Conservation (phyloP, 306 rosid species). For the Elaeagnus macrophylla region DNA sequence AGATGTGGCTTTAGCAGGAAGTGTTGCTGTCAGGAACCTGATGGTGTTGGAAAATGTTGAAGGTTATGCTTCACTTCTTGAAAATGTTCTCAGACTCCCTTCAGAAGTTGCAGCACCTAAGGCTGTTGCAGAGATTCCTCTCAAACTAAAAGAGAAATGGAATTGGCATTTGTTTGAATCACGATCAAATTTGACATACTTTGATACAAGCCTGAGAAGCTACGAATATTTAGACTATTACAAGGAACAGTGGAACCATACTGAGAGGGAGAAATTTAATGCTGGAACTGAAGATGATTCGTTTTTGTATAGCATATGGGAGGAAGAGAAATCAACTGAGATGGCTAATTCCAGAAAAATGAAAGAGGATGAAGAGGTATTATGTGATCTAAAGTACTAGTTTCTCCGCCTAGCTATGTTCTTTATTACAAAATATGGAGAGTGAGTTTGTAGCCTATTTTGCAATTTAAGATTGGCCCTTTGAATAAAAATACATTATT, state of each 20-base stretch:
- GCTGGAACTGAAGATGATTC: conserved; percentile 31
- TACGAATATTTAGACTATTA: conserved; percentile 50
- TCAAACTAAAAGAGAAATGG: conserved; percentile 63
- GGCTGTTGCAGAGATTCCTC: conserved; percentile 52
- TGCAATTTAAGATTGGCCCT: conserved; percentile 4
- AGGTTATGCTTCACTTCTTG: conserved; percentile 65
- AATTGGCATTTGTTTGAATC: conserved; percentile 70
- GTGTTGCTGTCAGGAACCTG: conserved; percentile 55
- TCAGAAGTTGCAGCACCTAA: conserved; percentile 69
- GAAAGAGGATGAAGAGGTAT: conserved; percentile 91
- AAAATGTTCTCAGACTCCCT: conserved; percentile 61
- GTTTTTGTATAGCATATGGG: conserved; percentile 80
- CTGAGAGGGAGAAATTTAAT: conserved; percentile 34
- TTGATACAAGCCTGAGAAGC: conserved; percentile 38
- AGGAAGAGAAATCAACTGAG: conserved; percentile 56
- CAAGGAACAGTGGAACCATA: conserved; percentile 56
- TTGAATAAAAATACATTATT: conserved; percentile 6
- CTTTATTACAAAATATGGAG: too few relatives aligned
- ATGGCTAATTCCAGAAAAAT: conserved; percentile 43
- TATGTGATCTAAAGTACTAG: not conserved
- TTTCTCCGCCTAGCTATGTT: too few relatives aligned
- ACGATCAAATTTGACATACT: conserved; percentile 39
- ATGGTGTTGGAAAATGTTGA: conserved; percentile 64
- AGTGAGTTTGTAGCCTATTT: not conserved
- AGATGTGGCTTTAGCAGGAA: conserved; percentile 66